These are phyloP conservation scores for Rhodotorula paludigena DNA, from an alignment of 768 basidiomycete genomes.

Conservation along the genomic window DNA sequence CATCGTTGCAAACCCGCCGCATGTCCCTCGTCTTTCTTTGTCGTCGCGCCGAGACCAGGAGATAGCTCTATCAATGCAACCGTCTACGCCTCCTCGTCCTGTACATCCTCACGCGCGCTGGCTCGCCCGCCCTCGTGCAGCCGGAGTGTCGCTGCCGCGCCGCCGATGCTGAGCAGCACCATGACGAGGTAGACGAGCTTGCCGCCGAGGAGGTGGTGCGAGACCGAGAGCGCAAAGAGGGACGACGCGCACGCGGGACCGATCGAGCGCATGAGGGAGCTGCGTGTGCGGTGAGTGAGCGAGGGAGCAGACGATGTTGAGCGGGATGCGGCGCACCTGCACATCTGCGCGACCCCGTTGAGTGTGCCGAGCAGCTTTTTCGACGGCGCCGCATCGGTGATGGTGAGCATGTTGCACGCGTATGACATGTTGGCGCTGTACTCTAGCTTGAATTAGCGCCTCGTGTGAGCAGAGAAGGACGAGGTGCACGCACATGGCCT, in stretches of 20 bases:
- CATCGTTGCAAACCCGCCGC: no score
- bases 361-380: conserved; percentile 28
- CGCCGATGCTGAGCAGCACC: not conserved
- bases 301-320: not conserved
- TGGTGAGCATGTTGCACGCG: conserved; percentile 35
- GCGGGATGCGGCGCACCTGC: conserved; percentile 11
- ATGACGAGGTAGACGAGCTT: conserved; percentile 26
- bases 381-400: conserved; percentile 29
- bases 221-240: conserved; percentile 32
- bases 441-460: no score
- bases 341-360: conserved; percentile 38
- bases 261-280: conserved; percentile 30
- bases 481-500: conserved; percentile 16
- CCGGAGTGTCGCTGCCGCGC: conserved; percentile 2
- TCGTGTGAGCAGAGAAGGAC: not conserved
- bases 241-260: conserved; percentile 25
- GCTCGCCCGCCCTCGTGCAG: conserved; percentile 24
- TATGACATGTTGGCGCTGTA: conserved; percentile 26
- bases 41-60: no score
- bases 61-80: not conserved
- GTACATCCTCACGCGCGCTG: not conserved
- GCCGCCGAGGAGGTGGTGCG: conserved; percentile 11
- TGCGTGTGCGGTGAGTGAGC: not conserved
- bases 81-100: not conserved
- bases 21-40: no score